These are phyloP conservation scores for Fusarium napiforme DNA, from an alignment of 2,329 filamentous ascomycete genomes.

Conservation along the genomic window DNA sequence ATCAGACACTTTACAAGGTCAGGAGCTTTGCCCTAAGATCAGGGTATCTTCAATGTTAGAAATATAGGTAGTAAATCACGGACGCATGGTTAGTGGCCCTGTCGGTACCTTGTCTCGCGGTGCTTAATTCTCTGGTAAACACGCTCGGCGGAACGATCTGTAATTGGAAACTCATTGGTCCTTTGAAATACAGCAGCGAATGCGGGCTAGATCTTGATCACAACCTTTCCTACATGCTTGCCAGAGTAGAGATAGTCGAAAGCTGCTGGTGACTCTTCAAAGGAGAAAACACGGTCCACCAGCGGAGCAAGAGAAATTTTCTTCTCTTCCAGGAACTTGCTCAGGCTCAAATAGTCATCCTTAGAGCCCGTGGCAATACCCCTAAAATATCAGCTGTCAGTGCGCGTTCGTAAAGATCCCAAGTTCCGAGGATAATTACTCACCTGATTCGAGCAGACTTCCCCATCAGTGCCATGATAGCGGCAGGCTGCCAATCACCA, in stretches of 20 bases:
- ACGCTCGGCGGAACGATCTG: background rate
- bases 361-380: background rate
- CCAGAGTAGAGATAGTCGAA: background rate
- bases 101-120: rapidly evolving
- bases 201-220: background rate
- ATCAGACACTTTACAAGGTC: background rate
- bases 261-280: background rate
- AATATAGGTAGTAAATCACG: background rate
- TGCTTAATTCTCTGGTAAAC: background rate
- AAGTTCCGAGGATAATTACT: background rate
- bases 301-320: background rate
- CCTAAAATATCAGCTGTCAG: background rate
- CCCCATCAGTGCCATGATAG: background rate
- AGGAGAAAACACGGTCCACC: background rate
- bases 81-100: rapidly evolving
- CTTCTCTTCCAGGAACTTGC: background rate
- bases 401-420: too few species aligned
- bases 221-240: background rate
- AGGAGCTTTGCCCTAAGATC: rapidly evolving
- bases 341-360: background rate
- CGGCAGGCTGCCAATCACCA: background rate
- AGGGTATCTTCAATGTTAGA: background rate
- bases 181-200: too few species aligned
- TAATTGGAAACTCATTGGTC: rapidly evolving
- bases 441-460: background rate